Conservation (phyloP, 768 basidiomycete genomes). For the Leccinum arenicola region DNA sequence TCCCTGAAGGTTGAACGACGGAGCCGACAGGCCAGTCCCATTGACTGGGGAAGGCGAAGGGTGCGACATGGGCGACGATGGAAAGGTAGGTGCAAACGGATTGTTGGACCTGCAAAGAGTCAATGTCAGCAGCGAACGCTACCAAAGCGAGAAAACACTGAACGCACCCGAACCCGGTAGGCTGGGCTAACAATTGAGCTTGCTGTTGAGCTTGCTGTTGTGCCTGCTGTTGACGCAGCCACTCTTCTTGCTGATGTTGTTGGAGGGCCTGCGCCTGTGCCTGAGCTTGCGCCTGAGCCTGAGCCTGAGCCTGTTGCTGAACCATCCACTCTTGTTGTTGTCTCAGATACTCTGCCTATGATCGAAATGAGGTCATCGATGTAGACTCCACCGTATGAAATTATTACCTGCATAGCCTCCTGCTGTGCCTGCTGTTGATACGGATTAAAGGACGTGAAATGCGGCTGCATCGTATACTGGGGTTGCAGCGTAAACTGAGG, state of each 20-base stretch:
- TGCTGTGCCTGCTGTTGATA: slow-evolving; percentile 92
- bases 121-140: slow-evolving; percentile 20
- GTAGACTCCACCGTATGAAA: not conserved
- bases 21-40: slow-evolving; percentile 29
- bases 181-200: slow-evolving; percentile 45
- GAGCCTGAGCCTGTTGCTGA: slow-evolving; percentile 48
- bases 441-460: slow-evolving; percentile 92
- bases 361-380: slow-evolving; percentile 8
- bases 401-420: slow-evolving; percentile 66
- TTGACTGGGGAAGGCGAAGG: slow-evolving; percentile 34
- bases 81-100: slow-evolving; percentile 69
- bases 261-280: slow-evolving; percentile 34
- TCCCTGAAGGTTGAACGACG: slow-evolving; percentile 67
- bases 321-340: slow-evolving; percentile 69
- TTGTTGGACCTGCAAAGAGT: slow-evolving; percentile 79
- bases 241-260: slow-evolving; percentile 53
- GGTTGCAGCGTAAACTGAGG: slow-evolving; percentile 80
- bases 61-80: slow-evolving; percentile 32
- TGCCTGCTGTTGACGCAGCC: slow-evolving; percentile 60
- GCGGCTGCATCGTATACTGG: slow-evolving; percentile 72
- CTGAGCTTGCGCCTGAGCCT: slow-evolving; percentile 17
- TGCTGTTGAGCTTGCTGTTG: slow-evolving; percentile 39
- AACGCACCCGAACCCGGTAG: slow-evolving; percentile 74
- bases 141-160: not conserved
- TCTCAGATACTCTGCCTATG: slow-evolving; percentile 41